Base-by-base conservation (phyloP, 352 stramenopile species). In the Globisporangium rhizosaccharum region DNA sequence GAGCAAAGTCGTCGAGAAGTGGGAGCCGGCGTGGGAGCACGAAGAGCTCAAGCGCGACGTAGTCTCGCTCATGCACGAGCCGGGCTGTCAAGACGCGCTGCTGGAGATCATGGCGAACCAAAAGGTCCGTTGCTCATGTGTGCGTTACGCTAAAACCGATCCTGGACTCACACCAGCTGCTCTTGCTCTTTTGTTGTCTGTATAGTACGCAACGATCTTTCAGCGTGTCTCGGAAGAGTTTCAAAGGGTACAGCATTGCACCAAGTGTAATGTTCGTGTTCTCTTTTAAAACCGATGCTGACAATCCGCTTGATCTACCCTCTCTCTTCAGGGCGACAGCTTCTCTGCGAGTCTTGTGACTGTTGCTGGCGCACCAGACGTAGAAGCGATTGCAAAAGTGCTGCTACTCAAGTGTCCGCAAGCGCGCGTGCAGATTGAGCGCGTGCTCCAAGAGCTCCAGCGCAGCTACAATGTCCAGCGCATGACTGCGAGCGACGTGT, bases 1-100 rank as follows among this genome's bases (percentile, higher is more conserved):
- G n/a, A 80, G 77, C 53, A 87, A 88, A 36, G 62, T 92, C 15
- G 63, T 92, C 20, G 79, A 90, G 53, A 84, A 89, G 30, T 92
- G 81, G 83, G 67, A 82, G 36, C 74, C 79, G 9, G 72, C 54
- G 44, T 69, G 61, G 14, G 73, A 90, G 30, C 73, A 87, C 53
- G 66, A 75, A 45, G 75, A 67, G 50, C 63, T 92, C 17, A 90
- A 90, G 75, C 78, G 73, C 45, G 83, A 92, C 47, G 63, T 92
- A 15, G 58, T 89, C 39, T 88, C 81, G 23, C 55, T 92, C 5
- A 65, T 92, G 20, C 83, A 92, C 47, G 83, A 91, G 49, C 75
- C 80, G 3, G 80, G 80, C 33, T 90, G 80, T 54, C 81, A 91
- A 46, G 77, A 89, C 23, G 79, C 79, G 3, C 61, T 92, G 18